Evolutionary conservation across 2,329 filamentous ascomycete species (phyloP), one percentile per base, ranked within the genome.

Genomic region (Boeremia lycopersici): DNA sequence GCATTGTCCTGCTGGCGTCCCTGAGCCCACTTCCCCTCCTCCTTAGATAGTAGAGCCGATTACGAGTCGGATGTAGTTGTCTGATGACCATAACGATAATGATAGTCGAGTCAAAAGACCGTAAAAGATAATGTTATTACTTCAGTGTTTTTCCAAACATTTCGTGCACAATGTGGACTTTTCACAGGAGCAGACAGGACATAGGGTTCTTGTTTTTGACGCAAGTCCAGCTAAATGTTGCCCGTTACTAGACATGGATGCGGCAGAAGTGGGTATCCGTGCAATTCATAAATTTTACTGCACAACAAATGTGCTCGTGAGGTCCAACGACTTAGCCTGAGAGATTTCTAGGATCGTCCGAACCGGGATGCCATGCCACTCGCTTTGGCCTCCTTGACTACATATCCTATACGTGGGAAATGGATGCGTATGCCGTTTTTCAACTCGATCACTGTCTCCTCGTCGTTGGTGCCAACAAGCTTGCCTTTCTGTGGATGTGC

Each of bases 1-100:
- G 64, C 64, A 67, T 38, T 67, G 64, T 48, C 63, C 64, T 38
- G 53, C 64, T 36, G 64, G 64, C n/a, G 64, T 67, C 7, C 60
- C 64, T 36, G 58, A 62, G 59, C 64, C 64, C 13, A 62, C 59
- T 17, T 56, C 57, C 28, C 64, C 64, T 40, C 64, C 64, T 4
- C 40, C 64, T 29, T 67, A 53, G 59, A 33, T 17, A 12, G 23
- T 8, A 2, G 6, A 23, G 26, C 23, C 2, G 15, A 33, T 19
- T n/a, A 25, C 6, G n/a, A 13, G 6, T 35, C 13, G 15, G 30
- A 9, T 25, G 29, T n/a, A 13, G 15, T 29, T n/a, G 33, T 4
- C 25, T 38, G 23, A 40, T 30, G 28, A 30, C n/a, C 7, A 17
- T 45, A 15, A 51, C 8, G 26, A 46, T 40, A 36, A 36, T 19